These are phyloP conservation scores for Rostrohypoxylon terebratum DNA, from an alignment of 495 filamentous ascomycete genomes.

Conservation along the genomic window DNA sequence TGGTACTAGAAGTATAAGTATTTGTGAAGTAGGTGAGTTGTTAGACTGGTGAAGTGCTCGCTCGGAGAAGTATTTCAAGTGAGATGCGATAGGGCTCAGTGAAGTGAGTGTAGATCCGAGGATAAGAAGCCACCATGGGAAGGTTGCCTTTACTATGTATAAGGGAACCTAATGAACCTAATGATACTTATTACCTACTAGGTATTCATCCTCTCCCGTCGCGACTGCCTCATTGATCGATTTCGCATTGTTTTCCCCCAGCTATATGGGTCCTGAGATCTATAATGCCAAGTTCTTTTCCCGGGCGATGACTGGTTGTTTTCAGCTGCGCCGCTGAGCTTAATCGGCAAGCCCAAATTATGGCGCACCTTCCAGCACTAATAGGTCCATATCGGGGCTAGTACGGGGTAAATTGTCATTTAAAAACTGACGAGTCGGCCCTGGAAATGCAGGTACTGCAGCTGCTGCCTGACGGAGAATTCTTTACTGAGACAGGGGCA, in stretches of 20 bases:
- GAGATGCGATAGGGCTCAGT: too few species aligned
- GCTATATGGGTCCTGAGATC: background rate
- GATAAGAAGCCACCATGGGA: background rate
- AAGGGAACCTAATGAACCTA: too few species aligned
- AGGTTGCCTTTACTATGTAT: background rate
- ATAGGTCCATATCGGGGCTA: background rate
- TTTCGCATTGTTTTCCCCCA: background rate
- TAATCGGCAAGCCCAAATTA: background rate
- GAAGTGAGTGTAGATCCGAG: background rate
- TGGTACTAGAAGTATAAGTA: background rate
- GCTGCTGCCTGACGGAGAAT: background rate
- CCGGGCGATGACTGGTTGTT: background rate
- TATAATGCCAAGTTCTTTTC: background rate
- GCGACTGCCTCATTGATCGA: background rate
- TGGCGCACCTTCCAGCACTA: background rate
- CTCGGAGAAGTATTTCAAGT: background rate
- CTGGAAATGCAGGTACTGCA: background rate
- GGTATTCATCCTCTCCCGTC: background rate
- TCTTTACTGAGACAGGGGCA: background rate
- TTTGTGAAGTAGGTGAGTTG: background rate
- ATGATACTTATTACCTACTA: too few species aligned
- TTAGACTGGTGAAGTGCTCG: background rate
- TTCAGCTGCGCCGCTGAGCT: constrained; percentile 12
- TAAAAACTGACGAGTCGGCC: constrained; percentile 9
- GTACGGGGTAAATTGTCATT: constrained; percentile 3